Base-by-base conservation (phyloP, 2,329 filamentous ascomycete genomes). In the Curvularia lunata region DNA sequence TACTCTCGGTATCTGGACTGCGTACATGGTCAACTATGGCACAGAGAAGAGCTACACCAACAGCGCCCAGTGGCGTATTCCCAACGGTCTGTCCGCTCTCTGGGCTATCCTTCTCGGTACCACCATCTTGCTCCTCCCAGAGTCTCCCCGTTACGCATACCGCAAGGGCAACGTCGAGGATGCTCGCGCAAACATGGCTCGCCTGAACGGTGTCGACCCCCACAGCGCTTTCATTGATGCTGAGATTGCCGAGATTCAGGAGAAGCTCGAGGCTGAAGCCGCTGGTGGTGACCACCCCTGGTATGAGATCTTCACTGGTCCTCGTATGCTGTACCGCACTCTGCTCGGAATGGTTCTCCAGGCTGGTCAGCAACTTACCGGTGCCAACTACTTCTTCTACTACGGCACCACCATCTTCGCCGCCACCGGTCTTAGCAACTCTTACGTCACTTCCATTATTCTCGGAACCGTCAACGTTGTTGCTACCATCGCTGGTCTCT, bases 311-410 rank as follows among this genome's bases (percentile, higher is more conserved):
- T 81, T 92, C 64, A 83, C 84, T 58, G 80, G 83, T 62, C 88
- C 87, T 67, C 88, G 87, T 62, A 92, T 90, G 82, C 64, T 86
- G 8, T 86, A 90, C 75, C 84, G 88, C 30, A 88, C 86, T 1
- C 53, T 85, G 0, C 80, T 90, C 0, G 88, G 88, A 34, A 84
- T 90, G 52, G 73, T 80, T 5, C 81, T 91, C 2, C 86, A 89
- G 74, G 83, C 85, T 40, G 84, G 87, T 12, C 87, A 90, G 74
- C 88, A 90, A 72, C 79, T 90, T 6, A 90, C 87, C 1, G 88
- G 88, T 48, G 86, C 85, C 61, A 88, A 88, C 76, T 58, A 58
- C 51, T 58, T 58, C 79, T 54, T 57, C 45, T 81, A 81, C 72
- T 82, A 81, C 62, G 79, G 80, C 2, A 81, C 79, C 10, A 78